Percentiles rank a stretch among this genome's conserved stretches.
Evolutionary conservation across 2,329 filamentous ascomycete genomes (phyloP).

Genomic region (Alternaria triticimaculans): DNA sequence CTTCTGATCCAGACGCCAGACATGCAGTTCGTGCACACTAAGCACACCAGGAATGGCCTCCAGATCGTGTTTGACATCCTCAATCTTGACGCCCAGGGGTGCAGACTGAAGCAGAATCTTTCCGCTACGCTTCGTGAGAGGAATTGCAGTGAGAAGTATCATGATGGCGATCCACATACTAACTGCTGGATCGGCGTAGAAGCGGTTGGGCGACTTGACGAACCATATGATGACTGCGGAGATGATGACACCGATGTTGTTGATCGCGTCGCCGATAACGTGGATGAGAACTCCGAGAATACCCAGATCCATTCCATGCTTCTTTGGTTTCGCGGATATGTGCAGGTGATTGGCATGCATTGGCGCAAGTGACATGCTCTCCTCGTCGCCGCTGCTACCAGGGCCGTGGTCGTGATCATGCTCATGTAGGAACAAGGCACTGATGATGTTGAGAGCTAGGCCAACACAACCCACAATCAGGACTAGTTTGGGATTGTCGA

Average conservation of each 20-base stretch:
- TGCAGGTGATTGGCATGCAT: slow-evolving; percentile 39
- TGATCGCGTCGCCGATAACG: slow-evolving; percentile 74
- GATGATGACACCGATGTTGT: slow-evolving; percentile 77
- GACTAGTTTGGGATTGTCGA: slow-evolving; percentile 70
- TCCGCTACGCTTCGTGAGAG: slow-evolving; percentile 67
- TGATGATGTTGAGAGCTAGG: slow-evolving; percentile 70
- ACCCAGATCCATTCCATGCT: slow-evolving; percentile 63
- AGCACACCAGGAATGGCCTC: slow-evolving; percentile 71
- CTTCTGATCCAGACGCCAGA: slow-evolving; percentile 75
- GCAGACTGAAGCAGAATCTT: slow-evolving; percentile 72
- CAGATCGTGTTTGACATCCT: slow-evolving; percentile 72
- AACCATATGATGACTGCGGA: slow-evolving; percentile 74
- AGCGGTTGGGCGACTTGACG: slow-evolving; percentile 62
- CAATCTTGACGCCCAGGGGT: slow-evolving; percentile 64
- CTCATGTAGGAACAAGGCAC: slow-evolving; percentile 67
- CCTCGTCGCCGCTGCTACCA: slow-evolving; percentile 25
- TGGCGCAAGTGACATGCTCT: slow-evolving; percentile 14
- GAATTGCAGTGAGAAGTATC: slow-evolving; percentile 70
- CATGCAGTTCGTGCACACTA: slow-evolving; percentile 74
- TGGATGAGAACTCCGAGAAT: slow-evolving; percentile 75
- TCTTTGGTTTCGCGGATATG: slow-evolving; percentile 26
- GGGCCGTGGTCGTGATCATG: slow-evolving; percentile 54
- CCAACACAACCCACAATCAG: slow-evolving; percentile 74
- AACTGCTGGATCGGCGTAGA: slow-evolving; percentile 75
- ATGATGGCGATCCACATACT: slow-evolving; percentile 75